Conservation (phyloP, 768 basidiomycete species). For the Mycena belliarum region DNA sequence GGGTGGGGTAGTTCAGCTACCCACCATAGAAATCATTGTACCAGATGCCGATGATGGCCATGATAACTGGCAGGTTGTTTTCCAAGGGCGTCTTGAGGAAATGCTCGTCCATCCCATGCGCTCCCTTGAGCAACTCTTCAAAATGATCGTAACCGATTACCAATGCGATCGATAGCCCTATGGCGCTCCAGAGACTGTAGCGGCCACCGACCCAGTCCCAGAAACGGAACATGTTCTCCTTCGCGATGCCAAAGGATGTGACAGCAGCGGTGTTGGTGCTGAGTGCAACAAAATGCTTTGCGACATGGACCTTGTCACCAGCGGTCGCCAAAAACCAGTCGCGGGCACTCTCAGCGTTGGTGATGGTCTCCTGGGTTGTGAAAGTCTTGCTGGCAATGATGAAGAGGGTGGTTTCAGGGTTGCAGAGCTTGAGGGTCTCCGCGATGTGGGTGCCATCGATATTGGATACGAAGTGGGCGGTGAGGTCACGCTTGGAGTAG, state of each 20-base stretch:
- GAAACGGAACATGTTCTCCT: slow-evolving; percentile 98
- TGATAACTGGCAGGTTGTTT: slow-evolving; percentile 87
- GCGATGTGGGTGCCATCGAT: slow-evolving; percentile 98
- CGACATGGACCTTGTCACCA: slow-evolving; percentile 86
- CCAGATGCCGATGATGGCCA: slow-evolving; percentile 93
- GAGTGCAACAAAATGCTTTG: slow-evolving; percentile 98
- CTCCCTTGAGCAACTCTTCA: slow-evolving; percentile 84
- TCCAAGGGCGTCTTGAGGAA: slow-evolving; percentile 89
- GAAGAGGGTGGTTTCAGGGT: slow-evolving; percentile 93
- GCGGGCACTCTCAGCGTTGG: slow-evolving; percentile 92
- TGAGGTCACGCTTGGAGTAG: slow-evolving; percentile 88
- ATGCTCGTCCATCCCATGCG: slow-evolving; percentile 97
- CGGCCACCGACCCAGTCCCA: slow-evolving; percentile 99
- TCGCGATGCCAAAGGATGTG: slow-evolving; percentile 87
- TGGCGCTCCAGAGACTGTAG: slow-evolving; percentile 98
- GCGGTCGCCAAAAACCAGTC: slow-evolving; percentile 91
- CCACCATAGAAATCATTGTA: slow-evolving; percentile 96
- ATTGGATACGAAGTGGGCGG: slow-evolving; percentile 90
- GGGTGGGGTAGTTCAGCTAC: slow-evolving; percentile 12
- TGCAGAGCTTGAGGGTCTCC: slow-evolving; percentile 76
- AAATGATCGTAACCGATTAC: slow-evolving; percentile 95
- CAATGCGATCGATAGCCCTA: slow-evolving; percentile 92
- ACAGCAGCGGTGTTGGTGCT: slow-evolving; percentile 96
- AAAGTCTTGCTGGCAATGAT: slow-evolving; percentile 99
- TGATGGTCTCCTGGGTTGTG: slow-evolving; percentile 99